Percentiles rank a stretch among this genome's conserved stretches.
phyloP scores from a whole-genome alignment of 768 basidiomycete genomes.

The Dacryopinax primogenitus region DNA sequence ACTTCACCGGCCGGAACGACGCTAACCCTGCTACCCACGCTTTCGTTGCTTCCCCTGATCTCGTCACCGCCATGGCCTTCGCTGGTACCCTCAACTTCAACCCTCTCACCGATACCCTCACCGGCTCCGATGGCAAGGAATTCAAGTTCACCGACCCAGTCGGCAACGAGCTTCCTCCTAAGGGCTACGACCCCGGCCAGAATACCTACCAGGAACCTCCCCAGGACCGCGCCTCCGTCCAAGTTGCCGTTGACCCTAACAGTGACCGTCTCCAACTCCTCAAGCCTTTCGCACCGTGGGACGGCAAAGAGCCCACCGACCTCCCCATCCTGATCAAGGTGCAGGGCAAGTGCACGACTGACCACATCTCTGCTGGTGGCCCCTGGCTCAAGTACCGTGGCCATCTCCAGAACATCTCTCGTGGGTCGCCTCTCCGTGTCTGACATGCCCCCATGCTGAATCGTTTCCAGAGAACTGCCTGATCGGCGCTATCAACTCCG shows the following conservation, averaged over 20 bases:
- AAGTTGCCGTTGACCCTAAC: slow-evolving; percentile 73
- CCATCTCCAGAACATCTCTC: slow-evolving; percentile 95
- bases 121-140: slow-evolving; percentile 79
- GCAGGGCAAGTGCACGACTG: slow-evolving; percentile 95
- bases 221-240: slow-evolving; percentile 62
- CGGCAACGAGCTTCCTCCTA: slow-evolving; percentile 86
- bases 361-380: slow-evolving; percentile 94
- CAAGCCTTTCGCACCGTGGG: slow-evolving; percentile 80
- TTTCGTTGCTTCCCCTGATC: slow-evolving; percentile 83
- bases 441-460: slow-evolving; percentile 8
- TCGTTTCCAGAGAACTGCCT: slow-evolving; percentile 69
- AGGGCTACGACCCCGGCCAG: slow-evolving; percentile 92
- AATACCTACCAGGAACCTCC: slow-evolving; percentile 96
- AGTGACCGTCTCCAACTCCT: slow-evolving; percentile 86
- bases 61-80: slow-evolving; percentile 95
- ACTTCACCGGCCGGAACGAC: slow-evolving; percentile 99
- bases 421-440: slow-evolving; percentile 32
- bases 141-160: slow-evolving; percentile 94
- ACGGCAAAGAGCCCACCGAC: slow-evolving; percentile 80
- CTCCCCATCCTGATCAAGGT: slow-evolving; percentile 96
- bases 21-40: slow-evolving; percentile 98
- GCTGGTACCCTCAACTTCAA: slow-evolving; percentile 93
- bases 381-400: slow-evolving; percentile 99
- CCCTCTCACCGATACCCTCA: slow-evolving; percentile 82
- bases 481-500: slow-evolving; percentile 92